A percentile compares a stretch with the other conserved stretches of the same genome.
Conservation (phyloP, 352 stramenopile genomes). For the Saprolegnia parasitica region DNA sequence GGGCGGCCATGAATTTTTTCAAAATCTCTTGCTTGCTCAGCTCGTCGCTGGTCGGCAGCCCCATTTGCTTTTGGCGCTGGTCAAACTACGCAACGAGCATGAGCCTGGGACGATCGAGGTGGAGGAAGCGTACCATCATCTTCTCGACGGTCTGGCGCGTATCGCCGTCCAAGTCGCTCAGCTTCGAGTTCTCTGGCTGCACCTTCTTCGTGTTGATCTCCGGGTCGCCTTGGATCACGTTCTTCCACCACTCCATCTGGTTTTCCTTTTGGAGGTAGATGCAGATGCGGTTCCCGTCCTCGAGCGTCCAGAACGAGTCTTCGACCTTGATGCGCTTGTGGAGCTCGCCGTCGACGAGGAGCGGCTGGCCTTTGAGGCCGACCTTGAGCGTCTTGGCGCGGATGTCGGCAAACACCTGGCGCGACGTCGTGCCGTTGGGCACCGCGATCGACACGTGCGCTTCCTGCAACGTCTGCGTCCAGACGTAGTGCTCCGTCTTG, state of each 20-base stretch:
- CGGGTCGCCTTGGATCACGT: constrained; percentile 90
- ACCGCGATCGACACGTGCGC: constrained; percentile 90
- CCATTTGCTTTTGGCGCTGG: constrained; percentile 96
- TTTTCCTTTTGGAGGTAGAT: constrained; percentile 98
- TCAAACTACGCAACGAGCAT: constrained; percentile 48
- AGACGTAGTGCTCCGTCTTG: constrained; percentile 92
- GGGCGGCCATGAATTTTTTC: constrained; percentile 98
- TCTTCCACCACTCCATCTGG: constrained; percentile 99
- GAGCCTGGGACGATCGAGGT: too few species aligned
- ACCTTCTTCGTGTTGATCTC: constrained; percentile 99
- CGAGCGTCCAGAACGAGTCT: constrained; percentile 99
- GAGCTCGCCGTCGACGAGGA: constrained; percentile 88
- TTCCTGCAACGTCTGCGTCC: constrained; percentile 98
- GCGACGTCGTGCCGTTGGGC: constrained; percentile 89
- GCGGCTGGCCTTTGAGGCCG: constrained; percentile 62
- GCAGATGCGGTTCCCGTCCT: constrained; percentile 82
- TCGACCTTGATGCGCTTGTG: constrained; percentile 96
- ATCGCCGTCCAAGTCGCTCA: constrained; percentile 97
- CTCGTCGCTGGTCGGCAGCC: constrained; percentile 95
- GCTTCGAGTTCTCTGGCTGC: constrained; percentile 98
- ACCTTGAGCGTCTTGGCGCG: constrained; percentile 87
- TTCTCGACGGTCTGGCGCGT: constrained; percentile 99
- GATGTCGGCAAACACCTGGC: constrained; percentile 92
- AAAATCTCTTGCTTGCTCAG: constrained; percentile 97
- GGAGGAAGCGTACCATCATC: constrained; percentile 93